These are phyloP conservation scores for Camelina hispida DNA, from an alignment of 345 rosid species.

Conservation along the genomic window DNA sequence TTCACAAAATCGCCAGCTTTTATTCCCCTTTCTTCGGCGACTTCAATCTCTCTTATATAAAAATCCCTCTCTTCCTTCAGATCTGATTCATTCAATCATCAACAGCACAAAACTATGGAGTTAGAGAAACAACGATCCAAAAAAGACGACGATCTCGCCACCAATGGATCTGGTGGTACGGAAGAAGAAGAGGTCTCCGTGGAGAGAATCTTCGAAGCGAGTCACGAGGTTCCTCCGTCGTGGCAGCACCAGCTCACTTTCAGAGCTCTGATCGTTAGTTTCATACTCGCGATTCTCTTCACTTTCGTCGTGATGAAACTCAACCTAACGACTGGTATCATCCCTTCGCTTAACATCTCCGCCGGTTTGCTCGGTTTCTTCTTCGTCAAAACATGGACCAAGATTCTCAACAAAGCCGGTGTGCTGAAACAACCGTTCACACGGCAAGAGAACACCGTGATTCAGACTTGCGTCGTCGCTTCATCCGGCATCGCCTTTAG, in stretches of 20 bases:
- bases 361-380: conserved; percentile 79
- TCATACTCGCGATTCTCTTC: conserved; percentile 59
- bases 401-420: conserved; percentile 50
- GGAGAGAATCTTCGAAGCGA: conserved; percentile 56
- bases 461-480: conserved; percentile 90
- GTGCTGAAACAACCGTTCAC: conserved; percentile 65
- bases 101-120: conserved; percentile 22
- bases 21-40: not conserved
- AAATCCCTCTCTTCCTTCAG: conserved; percentile 4
- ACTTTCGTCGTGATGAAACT: conserved; percentile 78
- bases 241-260: conserved; percentile 74
- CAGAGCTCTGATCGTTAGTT: conserved; percentile 67
- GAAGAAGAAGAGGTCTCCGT: conserved; percentile 41
- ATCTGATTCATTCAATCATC: conserved; percentile 5
- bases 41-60: not conserved
- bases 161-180: conserved; percentile 8
- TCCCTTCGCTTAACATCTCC: conserved; percentile 82
- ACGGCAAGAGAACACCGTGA: conserved; percentile 78
- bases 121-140: conserved; percentile 2
- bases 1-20: not conserved
- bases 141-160: conserved; percentile 36
- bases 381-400: conserved; percentile 77
- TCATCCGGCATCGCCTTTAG: conserved; percentile 87
- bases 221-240: conserved; percentile 55
- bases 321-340: conserved; percentile 73